These are phyloP conservation scores for Cordia subcordata DNA, from an alignment of 257 asterid genomes.

Conservation along the genomic window DNA sequence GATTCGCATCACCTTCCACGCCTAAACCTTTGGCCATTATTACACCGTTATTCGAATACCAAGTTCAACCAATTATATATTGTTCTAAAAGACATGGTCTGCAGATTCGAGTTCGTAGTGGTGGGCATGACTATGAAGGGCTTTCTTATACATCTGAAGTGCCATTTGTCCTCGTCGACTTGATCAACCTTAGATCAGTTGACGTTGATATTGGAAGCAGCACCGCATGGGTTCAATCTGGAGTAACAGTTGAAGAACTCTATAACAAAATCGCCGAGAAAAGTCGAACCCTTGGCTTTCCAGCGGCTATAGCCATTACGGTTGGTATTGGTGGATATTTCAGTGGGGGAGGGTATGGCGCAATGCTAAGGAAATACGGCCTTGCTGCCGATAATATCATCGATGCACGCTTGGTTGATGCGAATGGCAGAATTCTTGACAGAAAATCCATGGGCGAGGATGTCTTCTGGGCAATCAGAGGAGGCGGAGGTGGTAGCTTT, in stretches of 20 bases:
- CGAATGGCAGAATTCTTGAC: slow-evolving; percentile 24
- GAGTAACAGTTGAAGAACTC: slow-evolving; percentile 38
- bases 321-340: slow-evolving; percentile 50
- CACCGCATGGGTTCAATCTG: slow-evolving; percentile 42
- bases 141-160: slow-evolving; percentile 24
- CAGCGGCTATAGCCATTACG: slow-evolving; percentile 38
- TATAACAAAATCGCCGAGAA: slow-evolving; percentile 18
- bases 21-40: slow-evolving; percentile 22
- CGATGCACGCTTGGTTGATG: slow-evolving; percentile 34
- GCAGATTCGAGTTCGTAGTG: slow-evolving; percentile 32
- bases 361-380: slow-evolving; percentile 27
- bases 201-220: slow-evolving; percentile 9
- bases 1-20: neutral
- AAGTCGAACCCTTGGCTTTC: slow-evolving; percentile 24
- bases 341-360: slow-evolving; percentile 45
- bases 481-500: slow-evolving; percentile 46
- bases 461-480: slow-evolving; percentile 49
- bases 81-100: slow-evolving; percentile 27
- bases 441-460: slow-evolving; percentile 44
- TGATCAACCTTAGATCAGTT: slow-evolving; percentile 31
- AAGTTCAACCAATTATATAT: slow-evolving; percentile 24
- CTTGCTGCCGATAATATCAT: slow-evolving; percentile 36
- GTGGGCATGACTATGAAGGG: slow-evolving; percentile 49
- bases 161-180: slow-evolving; percentile 37
- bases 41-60: slow-evolving; percentile 24